Percentiles rank a stretch among this genome's conserved stretches.
phyloP scores from a whole-genome alignment of 495 filamentous ascomycete genomes.

The Pyrenula aspistea region DNA sequence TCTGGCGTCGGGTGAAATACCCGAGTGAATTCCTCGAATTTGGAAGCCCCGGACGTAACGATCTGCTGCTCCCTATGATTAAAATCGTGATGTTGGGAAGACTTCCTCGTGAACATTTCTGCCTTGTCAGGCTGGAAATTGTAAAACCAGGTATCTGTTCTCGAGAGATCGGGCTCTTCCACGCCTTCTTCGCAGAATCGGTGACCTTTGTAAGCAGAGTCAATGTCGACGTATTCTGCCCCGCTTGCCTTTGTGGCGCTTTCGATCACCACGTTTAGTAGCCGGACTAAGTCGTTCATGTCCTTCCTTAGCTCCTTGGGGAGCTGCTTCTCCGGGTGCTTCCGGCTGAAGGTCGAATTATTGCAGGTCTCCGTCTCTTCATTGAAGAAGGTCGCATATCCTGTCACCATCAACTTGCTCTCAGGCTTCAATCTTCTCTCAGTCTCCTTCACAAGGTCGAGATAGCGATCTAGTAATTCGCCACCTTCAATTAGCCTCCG shows the following conservation, averaged over 20 bases:
- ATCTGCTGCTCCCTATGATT: neutral
- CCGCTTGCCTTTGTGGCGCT: constrained; percentile 5
- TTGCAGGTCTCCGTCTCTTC: constrained; percentile 29
- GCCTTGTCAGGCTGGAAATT: neutral
- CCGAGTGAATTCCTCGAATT: neutral
- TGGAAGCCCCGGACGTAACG: neutral
- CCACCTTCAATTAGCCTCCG: constrained; percentile 11
- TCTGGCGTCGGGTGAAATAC: constrained; percentile 1
- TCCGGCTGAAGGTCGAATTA: constrained; percentile 13
- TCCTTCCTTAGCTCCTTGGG: constrained; percentile 3
- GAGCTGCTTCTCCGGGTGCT: constrained; percentile 1
- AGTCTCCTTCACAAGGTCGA: constrained; percentile 23
- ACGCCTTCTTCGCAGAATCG: constrained; percentile 34
- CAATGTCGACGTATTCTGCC: constrained; percentile 30
- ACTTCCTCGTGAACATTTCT: neutral
- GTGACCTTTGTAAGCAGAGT: constrained; percentile 27
- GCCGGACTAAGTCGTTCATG: constrained; percentile 26
- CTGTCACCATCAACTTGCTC: constrained; percentile 29
- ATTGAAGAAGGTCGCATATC: constrained; percentile 37
- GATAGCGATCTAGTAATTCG: constrained; percentile 20
- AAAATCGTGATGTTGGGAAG: neutral
- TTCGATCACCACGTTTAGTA: constrained; percentile 20
- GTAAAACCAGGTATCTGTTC: constrained; percentile 34
- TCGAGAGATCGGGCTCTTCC: constrained; percentile 24
- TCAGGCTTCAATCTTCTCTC: constrained; percentile 23